Conservation (phyloP, 768 basidiomycete genomes). For the Leccinum boreale region DNA sequence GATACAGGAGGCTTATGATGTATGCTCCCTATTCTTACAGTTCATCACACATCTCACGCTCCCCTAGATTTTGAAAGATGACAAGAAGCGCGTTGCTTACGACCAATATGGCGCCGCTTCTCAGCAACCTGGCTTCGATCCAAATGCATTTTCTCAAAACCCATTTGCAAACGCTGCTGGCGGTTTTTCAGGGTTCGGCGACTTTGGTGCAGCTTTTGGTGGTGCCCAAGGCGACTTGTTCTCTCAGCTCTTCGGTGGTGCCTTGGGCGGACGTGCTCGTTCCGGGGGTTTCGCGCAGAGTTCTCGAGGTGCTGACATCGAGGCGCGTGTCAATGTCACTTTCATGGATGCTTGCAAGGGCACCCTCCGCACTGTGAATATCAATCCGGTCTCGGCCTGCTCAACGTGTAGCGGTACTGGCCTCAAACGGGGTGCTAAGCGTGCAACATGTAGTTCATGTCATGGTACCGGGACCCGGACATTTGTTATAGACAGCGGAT, state of each 20-base stretch:
- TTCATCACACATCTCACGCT: conserved; percentile 17
- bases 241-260: conserved; percentile 76
- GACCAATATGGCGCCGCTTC: conserved; percentile 93
- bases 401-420: conserved; percentile 82
- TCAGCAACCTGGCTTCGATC: conserved; percentile 91
- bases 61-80: conserved; percentile 84
- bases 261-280: conserved; percentile 49
- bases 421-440: conserved; percentile 81
- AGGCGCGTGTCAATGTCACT: conserved; percentile 66
- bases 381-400: conserved; percentile 83
- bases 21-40: conserved; percentile 37
- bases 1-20: conserved; percentile 97
- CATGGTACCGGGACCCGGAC: conserved; percentile 85
- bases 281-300: conserved; percentile 42
- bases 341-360: conserved; percentile 98
- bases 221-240: conserved; percentile 66
- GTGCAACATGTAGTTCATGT: conserved; percentile 75
- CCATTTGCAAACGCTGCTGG: conserved; percentile 48
- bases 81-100: conserved; percentile 86
- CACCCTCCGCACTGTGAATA: conserved; percentile 65
- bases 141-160: conserved; percentile 68
- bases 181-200: conserved; percentile 72
- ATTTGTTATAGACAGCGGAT: conserved; percentile 88
- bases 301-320: conserved; percentile 75
- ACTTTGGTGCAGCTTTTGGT: conserved; percentile 62